Evolutionary conservation across 495 filamentous ascomycete species (phyloP), one percentile per base, ranked within the genome.

Genomic region (Talaromyces wortmannii): DNA sequence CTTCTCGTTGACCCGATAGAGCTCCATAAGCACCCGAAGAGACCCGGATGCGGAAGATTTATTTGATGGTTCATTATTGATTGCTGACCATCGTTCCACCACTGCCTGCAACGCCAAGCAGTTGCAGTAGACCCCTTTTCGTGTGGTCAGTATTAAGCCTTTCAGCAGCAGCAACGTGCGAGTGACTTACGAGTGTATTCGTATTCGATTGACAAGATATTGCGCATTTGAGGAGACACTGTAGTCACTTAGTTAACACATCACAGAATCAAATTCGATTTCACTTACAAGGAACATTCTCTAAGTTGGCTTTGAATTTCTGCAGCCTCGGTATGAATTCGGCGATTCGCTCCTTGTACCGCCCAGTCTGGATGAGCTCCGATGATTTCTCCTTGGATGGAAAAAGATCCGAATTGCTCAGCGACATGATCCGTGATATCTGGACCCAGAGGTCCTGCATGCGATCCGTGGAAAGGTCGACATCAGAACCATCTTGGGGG

Each of bases 381-480:
- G 88, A 87, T 0, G 95, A 97, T 58, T 89, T 84, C 57, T 89
- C 83, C 53, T 85, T 86, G 5, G 89, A 92, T 15, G 85, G 80
- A 69, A 96, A 98, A 4, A 97, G 67, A 44, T 81, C 77, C 63
- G 92, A 84, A 60, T 96, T 96, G 55, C 88, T 90, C 54, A 84
- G 73, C 50, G 95, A 86, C 84, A 97, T 95, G 58, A 95, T 81
- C 57, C 87, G 85, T 47, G 90, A 95, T 50, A 98, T 87, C 3
- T 87, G 87, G 15, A 89, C 86, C 94, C 94, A 98, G 64, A 88
- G 90, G 65, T 94, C 83, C 53, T 95, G 90, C 61, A 96, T 91
- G 52, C 62, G 65, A 53, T 81, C 76, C 42, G 76, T 63, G 29
- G 68, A 60, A 13, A 59, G 51, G 56, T 75, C 66, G 15, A 31